phyloP scores from a whole-genome alignment of 2,329 filamentous ascomycete species.

The Leptographium galeiforme region DNA sequence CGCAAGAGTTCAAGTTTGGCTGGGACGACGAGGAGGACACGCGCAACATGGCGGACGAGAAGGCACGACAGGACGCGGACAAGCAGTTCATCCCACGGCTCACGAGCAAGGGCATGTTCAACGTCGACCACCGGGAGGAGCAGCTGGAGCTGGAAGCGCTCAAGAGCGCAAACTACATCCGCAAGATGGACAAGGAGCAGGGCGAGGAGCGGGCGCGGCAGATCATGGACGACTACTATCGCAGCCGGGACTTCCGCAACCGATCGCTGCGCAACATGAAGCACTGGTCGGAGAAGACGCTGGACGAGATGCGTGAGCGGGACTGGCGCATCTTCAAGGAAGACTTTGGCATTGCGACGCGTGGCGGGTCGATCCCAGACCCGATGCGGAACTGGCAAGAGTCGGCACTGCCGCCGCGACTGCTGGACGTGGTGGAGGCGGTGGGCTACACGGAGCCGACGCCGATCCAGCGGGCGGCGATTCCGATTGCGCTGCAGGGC shows the following conservation, averaged over 20 bases:
- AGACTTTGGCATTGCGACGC: slow-evolving; percentile 92
- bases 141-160: slow-evolving; percentile 10
- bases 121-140: slow-evolving; percentile 7
- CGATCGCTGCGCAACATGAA: slow-evolving; percentile 64
- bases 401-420: slow-evolving; percentile 59
- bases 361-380: slow-evolving; percentile 82
- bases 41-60: slow-evolving; percentile 26
- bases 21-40: slow-evolving; percentile 96
- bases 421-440: slow-evolving; percentile 69
- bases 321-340: slow-evolving; percentile 99
- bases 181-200: slow-evolving; percentile 58
- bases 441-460: slow-evolving; percentile 90
- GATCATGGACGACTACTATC: slow-evolving; percentile 73
- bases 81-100: slow-evolving; percentile 24
- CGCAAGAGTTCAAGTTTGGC: slow-evolving; percentile 97
- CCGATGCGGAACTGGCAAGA: slow-evolving; percentile 94
- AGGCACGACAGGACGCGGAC: slow-evolving; percentile 56
- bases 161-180: slow-evolving; percentile 17
- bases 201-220: slow-evolving; percentile 64
- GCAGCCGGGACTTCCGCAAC: slow-evolving; percentile 57
- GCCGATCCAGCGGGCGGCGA: slow-evolving; percentile 84
- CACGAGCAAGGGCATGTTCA: slow-evolving; percentile 9
- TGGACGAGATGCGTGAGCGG: slow-evolving; percentile 89
- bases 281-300: slow-evolving; percentile 88
- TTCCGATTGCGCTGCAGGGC: slow-evolving; percentile 84